Evolutionary conservation across 176 grass and related monocot genomes (phyloP).

Genomic region (Triticum urartu): DNA sequence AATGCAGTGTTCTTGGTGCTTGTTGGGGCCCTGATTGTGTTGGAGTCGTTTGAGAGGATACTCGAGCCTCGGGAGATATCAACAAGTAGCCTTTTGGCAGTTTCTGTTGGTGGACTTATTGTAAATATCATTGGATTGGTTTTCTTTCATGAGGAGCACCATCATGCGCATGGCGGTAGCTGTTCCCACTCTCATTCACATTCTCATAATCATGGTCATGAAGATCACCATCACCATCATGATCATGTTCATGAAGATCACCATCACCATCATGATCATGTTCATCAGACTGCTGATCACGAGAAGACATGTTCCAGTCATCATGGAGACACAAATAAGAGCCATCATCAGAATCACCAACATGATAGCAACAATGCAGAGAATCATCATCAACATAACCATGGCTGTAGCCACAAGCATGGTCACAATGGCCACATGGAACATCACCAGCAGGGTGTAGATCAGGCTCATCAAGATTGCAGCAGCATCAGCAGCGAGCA

Average conservation of each 20-base stretch:
- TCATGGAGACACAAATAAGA: slow-evolving; percentile 35
- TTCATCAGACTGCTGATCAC: slow-evolving; percentile 31
- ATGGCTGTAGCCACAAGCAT: slow-evolving; percentile 56
- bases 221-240: background rate
- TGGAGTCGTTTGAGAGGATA: slow-evolving; percentile 93
- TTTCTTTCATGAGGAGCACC: slow-evolving; percentile 99
- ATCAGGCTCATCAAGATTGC: slow-evolving; percentile 42
- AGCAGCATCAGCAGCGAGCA: slow-evolving; percentile 18
- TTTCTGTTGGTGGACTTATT: slow-evolving; percentile 83
- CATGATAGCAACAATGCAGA: background rate
- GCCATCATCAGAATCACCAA: slow-evolving; percentile 30
- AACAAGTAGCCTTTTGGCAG: slow-evolving; percentile 77
- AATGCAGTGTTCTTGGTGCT: slow-evolving; percentile 96
- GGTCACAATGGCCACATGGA: slow-evolving; percentile 44
- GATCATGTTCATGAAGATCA: background rate
- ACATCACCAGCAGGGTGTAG: slow-evolving; percentile 39
- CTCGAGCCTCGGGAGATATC: slow-evolving; percentile 96
- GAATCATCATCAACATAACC: slow-evolving; percentile 29
- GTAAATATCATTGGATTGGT: slow-evolving; percentile 89
- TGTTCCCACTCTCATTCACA: slow-evolving; percentile 72
- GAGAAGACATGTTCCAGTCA: slow-evolving; percentile 33
- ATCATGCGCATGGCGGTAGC: slow-evolving; percentile 81
- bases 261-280: slow-evolving; percentile 32
- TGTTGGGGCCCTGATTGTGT: slow-evolving; percentile 75
- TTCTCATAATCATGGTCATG: slow-evolving; percentile 32